phyloP scores from a whole-genome alignment of 2,329 filamentous ascomycete genomes.

The Diaporthe vexans region DNA sequence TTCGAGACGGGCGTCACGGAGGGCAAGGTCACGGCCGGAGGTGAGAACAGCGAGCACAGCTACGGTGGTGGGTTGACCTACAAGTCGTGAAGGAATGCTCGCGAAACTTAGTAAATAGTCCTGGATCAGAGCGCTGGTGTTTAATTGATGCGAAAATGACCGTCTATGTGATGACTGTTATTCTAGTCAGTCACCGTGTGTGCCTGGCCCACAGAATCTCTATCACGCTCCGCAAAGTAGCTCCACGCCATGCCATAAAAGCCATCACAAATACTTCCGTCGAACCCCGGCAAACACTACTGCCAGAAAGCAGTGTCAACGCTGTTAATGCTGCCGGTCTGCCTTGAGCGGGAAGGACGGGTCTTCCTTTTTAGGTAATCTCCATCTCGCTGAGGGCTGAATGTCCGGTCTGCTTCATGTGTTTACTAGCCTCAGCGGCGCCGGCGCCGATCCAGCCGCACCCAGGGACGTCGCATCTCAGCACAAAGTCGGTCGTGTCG shows the following conservation, averaged over 20 bases:
- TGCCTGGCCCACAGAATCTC: background rate
- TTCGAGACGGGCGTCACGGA: conserved; percentile 65
- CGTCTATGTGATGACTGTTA: background rate
- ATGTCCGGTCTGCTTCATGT: conserved; percentile 75
- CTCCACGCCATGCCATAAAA: background rate
- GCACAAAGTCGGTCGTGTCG: conserved; percentile 83
- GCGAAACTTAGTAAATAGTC: background rate
- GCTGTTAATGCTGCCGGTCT: background rate
- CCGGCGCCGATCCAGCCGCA: conserved; percentile 80
- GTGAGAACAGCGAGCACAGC: conserved; percentile 62
- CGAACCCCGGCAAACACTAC: background rate
- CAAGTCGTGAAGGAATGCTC: conserved; percentile 48
- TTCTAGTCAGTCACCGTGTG: background rate
- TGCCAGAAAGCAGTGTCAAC: background rate
- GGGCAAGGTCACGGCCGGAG: conserved; percentile 59
- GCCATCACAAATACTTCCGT: background rate
- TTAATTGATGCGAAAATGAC: background rate
- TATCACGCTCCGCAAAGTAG: conserved; percentile 3
- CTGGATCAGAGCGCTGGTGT: background rate
- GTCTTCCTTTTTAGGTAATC: conserved; percentile 41
- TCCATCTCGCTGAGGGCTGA: conserved; percentile 55
- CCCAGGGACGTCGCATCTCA: conserved; percentile 77
- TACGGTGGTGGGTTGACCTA: conserved; percentile 67
- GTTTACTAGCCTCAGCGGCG: conserved; percentile 71
- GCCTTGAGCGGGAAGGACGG: no score